Base-by-base conservation (phyloP, 164 flowering plant genomes). In the Chimonanthus salicifolius region DNA sequence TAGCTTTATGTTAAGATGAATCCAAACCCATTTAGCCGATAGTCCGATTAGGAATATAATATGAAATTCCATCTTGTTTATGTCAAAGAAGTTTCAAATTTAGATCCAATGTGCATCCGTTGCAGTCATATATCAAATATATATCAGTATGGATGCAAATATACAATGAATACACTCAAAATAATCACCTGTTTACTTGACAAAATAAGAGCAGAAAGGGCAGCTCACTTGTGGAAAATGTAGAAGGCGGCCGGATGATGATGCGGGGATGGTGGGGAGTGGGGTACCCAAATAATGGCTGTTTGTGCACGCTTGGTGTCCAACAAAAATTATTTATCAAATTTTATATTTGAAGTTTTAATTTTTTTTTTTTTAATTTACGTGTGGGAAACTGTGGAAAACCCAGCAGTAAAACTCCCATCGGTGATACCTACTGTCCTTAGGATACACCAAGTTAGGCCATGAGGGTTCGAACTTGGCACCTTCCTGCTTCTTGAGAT, bases 231-330 rank as follows among this genome's bases (percentile, higher is more conserved):
- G 7, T 20, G 66, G 7, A 63, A 21, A 18, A 3, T 18, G 51
- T 69, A 46, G 49, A 51, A 4, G 13, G 20, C 1, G 45, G 3
- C 64, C 70, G 64, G 70, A 47, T 73, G 71, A 73, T 73, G 65
- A 67, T 67, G 75, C 70, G 64, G 64, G 71, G 75, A 54, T 66
- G 64, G 69, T 47, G 70, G 75, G 71, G 49, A 33, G 75, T 49
- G 75, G 62, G 75, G 50, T 18, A 4, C 4, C 11, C 45, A 10
- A 54, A 73, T 73, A n/a, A 67, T 73, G 64, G 44, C 75, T 45
- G 11, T 54, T n/a, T 44, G 65, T 73, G 68, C 75, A 73, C 71
- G 71, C 75, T 45, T 62, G 71, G 67, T 73, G 75, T 73, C 65
- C 64, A 54, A 54, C 5, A 11, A 10, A 5, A 54, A 16, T 9